Base-by-base conservation (phyloP, 371 early-diverging fungal genomes). In the Mortierella sp. region DNA sequence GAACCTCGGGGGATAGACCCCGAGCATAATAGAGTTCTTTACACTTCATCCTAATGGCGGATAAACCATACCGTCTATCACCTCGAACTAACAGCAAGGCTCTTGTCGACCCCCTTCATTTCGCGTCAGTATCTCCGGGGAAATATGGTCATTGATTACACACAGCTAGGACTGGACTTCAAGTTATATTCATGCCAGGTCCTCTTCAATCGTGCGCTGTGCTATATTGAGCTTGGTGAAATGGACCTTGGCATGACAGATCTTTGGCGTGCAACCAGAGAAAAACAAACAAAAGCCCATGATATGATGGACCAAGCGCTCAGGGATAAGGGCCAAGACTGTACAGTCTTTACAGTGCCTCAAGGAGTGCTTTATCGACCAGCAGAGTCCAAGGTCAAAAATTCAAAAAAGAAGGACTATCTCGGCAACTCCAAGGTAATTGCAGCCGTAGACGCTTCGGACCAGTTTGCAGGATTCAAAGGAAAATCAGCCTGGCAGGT, bases 101-200 rank as follows among this genome's bases (percentile, higher is more conserved):
- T 41, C 54, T 41, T 24, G n/a, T n/a, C n/a, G n/a, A n/a, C n/a
- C n/a, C n/a, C 15, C 32, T 21, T n/a, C 14, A 14, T 9, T 8
- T 12, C 42, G 4, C 54, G 27, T 15, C 67, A 92, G 90, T 89
- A 88, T 81, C 81, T 98, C 47, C 90, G 98, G 34, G 94, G 94
- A 39, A 96, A 95, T 80, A 82, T 87, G 66, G 86, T 90, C 44
- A 96, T 97, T 70, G 96, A 98, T 82, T 98, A 98, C 80, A 90
- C 89, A 53, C 98, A 98, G 78, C 83, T 98, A 47, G 98, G 97
- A 4, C 86, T 97, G 39, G 84, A 90, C 50, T 95, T 89, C 82
- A 91, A 92, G 78, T 87, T 97, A 27, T 93, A 91, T 78, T 81
- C 92, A 15, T 95, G 93, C 75, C 94, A 97, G 79, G 91, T 95